Conservation (phyloP, 2,329 filamentous ascomycete genomes). For the Tolypocladium amazonense region DNA sequence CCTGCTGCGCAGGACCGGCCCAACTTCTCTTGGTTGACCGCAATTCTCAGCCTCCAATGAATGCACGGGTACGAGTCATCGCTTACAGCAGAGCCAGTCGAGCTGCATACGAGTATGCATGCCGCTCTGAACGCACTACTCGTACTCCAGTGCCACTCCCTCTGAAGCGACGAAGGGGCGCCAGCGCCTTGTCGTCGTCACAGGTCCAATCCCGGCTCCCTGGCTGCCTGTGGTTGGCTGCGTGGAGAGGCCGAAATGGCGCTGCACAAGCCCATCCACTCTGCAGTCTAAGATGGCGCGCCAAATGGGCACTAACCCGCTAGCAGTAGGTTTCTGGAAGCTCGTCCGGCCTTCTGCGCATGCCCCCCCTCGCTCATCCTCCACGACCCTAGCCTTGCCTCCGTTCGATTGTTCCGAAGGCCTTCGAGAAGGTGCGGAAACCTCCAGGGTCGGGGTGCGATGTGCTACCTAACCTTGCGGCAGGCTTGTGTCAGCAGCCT, state of each 20-base stretch:
- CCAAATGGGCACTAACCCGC: slow-evolving; percentile 13
- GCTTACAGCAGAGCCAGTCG: not conserved
- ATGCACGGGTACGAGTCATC: not conserved
- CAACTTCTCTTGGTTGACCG: not conserved
- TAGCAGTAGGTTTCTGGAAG: slow-evolving; percentile 25
- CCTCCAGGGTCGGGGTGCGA: not conserved
- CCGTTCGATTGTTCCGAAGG: not conserved
- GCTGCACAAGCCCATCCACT: not conserved
- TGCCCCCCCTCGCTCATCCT: not conserved
- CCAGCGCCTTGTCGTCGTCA: not conserved
- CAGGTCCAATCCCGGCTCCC: not conserved
- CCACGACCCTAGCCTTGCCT: not conserved
- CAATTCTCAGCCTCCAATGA: not conserved
- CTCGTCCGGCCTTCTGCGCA: slow-evolving; percentile 8
- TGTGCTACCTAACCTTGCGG: not conserved
- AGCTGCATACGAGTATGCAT: not conserved
- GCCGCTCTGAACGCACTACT: not conserved
- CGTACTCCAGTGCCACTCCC: not conserved
- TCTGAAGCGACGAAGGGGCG: not conserved
- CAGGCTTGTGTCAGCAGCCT: not conserved
- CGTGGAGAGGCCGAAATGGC: slow-evolving; percentile 11
- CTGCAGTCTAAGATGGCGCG: slow-evolving; percentile 9
- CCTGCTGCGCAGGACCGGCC: not conserved
- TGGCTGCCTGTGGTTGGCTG: slow-evolving; percentile 16
- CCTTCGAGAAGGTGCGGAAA: not conserved